phyloP scores from a whole-genome alignment of 1,284 basidiomycete genomes.

The Ustilago trichophora region DNA sequence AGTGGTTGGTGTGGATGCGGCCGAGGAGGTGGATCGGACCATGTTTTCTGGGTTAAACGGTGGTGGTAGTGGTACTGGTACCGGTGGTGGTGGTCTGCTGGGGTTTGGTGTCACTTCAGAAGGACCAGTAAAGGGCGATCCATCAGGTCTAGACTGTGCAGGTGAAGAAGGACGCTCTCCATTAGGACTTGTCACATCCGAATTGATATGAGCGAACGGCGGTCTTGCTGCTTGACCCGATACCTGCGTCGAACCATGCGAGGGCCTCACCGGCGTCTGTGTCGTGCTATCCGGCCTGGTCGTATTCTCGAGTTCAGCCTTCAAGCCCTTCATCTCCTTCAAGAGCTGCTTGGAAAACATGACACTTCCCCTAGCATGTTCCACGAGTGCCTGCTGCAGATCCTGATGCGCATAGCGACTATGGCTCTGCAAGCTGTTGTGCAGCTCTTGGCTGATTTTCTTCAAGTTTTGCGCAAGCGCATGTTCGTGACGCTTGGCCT shows the following conservation, averaged over 20 bases:
- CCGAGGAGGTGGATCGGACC: conserved; percentile 2
- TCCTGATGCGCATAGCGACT: conserved; percentile 58
- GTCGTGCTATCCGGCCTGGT: conserved; percentile 2
- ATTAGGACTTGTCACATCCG: conserved; percentile 1
- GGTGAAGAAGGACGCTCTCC: not conserved
- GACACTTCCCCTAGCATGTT: conserved; percentile 53
- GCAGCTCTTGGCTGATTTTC: conserved; percentile 46
- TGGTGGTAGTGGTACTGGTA: not conserved
- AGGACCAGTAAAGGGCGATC: not conserved
- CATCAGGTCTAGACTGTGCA: conserved; percentile 6
- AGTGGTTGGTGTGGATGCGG: conserved; percentile 4
- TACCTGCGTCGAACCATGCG: not conserved
- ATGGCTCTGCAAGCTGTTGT: conserved; percentile 52
- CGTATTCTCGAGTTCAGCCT: conserved; percentile 20
- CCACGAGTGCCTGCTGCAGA: conserved; percentile 49
- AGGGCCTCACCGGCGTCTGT: conserved; percentile 8
- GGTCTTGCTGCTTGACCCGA: not conserved
- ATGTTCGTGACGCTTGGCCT: conserved; percentile 50
- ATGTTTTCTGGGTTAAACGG: too few species aligned
- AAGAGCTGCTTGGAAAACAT: conserved; percentile 36
- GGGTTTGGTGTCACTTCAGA: not conserved
- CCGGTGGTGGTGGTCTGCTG: too few species aligned
- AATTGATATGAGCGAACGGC: conserved; percentile 12
- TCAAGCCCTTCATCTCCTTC: conserved; percentile 43
- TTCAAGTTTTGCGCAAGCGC: conserved; percentile 47